Conservation (phyloP, 345 rosid species). For the Barbarea vulgaris region DNA sequence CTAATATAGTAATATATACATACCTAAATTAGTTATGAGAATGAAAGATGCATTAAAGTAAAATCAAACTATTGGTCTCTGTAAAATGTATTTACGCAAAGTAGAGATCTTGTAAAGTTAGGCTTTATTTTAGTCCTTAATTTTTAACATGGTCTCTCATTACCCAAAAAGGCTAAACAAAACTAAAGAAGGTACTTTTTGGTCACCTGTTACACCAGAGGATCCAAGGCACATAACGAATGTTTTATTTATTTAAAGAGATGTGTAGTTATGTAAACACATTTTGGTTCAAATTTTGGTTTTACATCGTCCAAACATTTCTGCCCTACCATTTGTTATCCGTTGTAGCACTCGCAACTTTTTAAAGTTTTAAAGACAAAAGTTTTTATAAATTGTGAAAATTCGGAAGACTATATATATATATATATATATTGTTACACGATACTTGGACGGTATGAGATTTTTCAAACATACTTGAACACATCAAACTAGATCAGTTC, state of each 20-base stretch:
- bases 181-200: constrained; percentile 23
- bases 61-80: constrained; percentile 22
- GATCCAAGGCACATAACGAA: constrained; percentile 39
- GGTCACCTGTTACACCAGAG: constrained; percentile 29
- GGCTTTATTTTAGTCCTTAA: constrained; percentile 9
- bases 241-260: constrained; percentile 19
- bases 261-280: background rate
- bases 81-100: constrained; percentile 5
- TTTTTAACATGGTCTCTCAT: constrained; percentile 22
- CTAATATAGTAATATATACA: background rate
- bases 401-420: background rate
- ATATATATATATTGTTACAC: background rate
- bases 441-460: background rate
- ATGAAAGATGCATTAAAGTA: background rate
- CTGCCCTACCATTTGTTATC: constrained; percentile 27
- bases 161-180: constrained; percentile 22
- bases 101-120: constrained; percentile 19
- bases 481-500: background rate
- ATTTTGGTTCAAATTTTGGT: constrained; percentile 16
- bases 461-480: background rate
- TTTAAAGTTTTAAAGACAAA: background rate
- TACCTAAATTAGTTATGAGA: background rate
- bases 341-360: constrained; percentile 5
- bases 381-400: background rate
- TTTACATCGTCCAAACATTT: constrained; percentile 15